Base-by-base conservation (phyloP, 2,329 filamentous ascomycete genomes). In the Fusarium tupiense region DNA sequence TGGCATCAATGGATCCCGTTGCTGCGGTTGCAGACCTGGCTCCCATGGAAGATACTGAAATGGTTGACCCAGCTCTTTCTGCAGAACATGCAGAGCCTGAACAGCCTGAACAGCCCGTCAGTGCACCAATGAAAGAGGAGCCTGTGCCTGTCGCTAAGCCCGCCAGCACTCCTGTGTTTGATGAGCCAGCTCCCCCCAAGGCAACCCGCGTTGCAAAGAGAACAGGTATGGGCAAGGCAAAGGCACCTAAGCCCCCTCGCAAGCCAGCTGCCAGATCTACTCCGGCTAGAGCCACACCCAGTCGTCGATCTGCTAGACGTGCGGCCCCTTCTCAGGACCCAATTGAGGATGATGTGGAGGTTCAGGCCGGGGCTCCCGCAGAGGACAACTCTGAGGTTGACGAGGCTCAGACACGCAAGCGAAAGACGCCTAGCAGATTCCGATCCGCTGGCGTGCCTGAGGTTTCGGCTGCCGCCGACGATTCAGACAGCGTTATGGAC, bases 401-500 rank as follows among this genome's bases (percentile, higher is more conserved):
- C 5, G 78, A 79, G 40, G 74, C 66, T 53, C 74, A 73, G 37
- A 63, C 71, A 47, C 76, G 77, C 41, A 79, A 75, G 71, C 76
- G 71, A 62, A 80, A 75, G 74, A 80, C 75, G 35, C 78, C 80
- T 24, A 77, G 71, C 65, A 82, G 78, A 65, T 78, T 77, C 65
- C 80, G 76, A 53, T 69, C 80, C 26, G 61, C 69, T 37, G 54
- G 67, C 6, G 63, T 62, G 5, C 59, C 56, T 24, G 74, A 66
- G 24, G 68, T 69, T 38, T 61, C 67, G 9, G 52, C 44, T 41
- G 63, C 50, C 19, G 66, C 69, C n/a, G 73, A 77, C 19, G 77
- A 74, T 20, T 81, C 78, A 9, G 81, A 81, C 29, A 83, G 82
- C 43, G 79, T 79, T 20, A 84, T 85, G 82, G 83, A 85, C 40